Percentiles rank a stretch among this genome's conserved stretches.
These are phyloP conservation scores for Penicillium mononematosum DNA, from an alignment of 495 filamentous ascomycete species.

Conservation along the genomic window DNA sequence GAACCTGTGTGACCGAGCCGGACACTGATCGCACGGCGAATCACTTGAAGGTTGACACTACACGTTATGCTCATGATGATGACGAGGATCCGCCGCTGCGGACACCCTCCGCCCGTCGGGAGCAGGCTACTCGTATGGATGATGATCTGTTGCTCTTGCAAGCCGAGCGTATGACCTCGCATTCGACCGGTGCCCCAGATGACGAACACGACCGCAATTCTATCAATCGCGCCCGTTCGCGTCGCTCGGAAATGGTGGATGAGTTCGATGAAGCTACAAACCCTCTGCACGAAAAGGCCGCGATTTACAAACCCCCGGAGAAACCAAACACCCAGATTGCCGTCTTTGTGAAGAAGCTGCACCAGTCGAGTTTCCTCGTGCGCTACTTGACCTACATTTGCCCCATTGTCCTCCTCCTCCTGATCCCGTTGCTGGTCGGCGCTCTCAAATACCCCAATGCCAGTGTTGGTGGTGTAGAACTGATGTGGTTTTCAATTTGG, in stretches of 20 bases:
- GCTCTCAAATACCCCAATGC: slow-evolving; percentile 62
- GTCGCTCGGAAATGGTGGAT: slow-evolving; percentile 62
- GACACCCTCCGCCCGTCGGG: slow-evolving; percentile 57
- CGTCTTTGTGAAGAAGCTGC: slow-evolving; percentile 63
- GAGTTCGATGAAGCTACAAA: slow-evolving; percentile 79
- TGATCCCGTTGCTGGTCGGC: slow-evolving; percentile 81
- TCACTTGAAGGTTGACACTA: slow-evolving; percentile 35
- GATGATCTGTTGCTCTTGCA: slow-evolving; percentile 85
- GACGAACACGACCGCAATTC: slow-evolving; percentile 40
- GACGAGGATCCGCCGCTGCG: slow-evolving; percentile 27
- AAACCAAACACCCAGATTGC: slow-evolving; percentile 62
- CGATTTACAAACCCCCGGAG: slow-evolving; percentile 65
- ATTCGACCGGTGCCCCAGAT: slow-evolving; percentile 47
- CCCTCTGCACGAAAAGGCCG: slow-evolving; percentile 68
- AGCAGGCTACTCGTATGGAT: slow-evolving; percentile 69
- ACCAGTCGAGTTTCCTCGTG: slow-evolving; percentile 72
- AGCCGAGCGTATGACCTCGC: slow-evolving; percentile 71
- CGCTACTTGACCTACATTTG: slow-evolving; percentile 87
- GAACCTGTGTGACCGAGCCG: slow-evolving; percentile 35
- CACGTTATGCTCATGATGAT: slow-evolving; percentile 28
- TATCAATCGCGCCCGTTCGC: slow-evolving; percentile 51
- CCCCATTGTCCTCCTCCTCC: slow-evolving; percentile 68
- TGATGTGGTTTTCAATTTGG: slow-evolving; percentile 95
- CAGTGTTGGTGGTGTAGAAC: slow-evolving; percentile 69
- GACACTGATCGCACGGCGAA: slow-evolving; percentile 24